Percentiles rank a stretch among this genome's conserved stretches.
Evolutionary conservation across 2,329 filamentous ascomycete species (phyloP).

Genomic region (Alternaria infectoria): DNA sequence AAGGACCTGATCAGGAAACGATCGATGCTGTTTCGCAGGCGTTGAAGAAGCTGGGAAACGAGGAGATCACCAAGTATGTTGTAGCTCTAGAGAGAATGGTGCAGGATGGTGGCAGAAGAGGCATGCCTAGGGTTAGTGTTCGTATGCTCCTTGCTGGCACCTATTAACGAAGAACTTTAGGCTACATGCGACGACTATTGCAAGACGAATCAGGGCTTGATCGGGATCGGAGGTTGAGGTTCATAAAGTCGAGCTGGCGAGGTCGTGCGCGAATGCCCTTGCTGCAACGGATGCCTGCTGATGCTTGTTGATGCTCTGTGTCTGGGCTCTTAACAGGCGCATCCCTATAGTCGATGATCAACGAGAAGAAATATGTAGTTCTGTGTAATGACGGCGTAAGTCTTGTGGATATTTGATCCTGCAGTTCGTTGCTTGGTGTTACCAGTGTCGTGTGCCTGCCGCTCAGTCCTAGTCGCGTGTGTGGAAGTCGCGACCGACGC

Average conservation of each 20-base stretch:
- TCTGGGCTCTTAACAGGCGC: neutral
- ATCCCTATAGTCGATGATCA: neutral
- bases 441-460: neutral
- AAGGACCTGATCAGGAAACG: slow-evolving; percentile 15
- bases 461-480: neutral
- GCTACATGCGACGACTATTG: slow-evolving; percentile 21
- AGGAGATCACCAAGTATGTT: slow-evolving; percentile 12
- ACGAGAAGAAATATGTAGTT: neutral
- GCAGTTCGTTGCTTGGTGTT: neutral
- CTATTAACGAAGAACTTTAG: neutral
- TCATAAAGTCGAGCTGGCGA: fast-evolving
- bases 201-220: slow-evolving; percentile 18
- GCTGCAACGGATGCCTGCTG: neutral
- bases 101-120: slow-evolving; percentile 17
- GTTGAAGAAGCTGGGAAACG: slow-evolving; percentile 7
- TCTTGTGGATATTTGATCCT: fast-evolving
- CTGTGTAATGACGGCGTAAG: neutral
- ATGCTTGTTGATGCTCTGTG: no score
- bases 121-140: slow-evolving; percentile 3
- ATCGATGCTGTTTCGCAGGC: neutral
- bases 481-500: neutral
- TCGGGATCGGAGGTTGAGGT: neutral
- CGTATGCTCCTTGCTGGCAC: neutral
- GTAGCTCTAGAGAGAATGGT: neutral
- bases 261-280: neutral